Evolutionary conservation across 2,329 filamentous ascomycete species (phyloP).

Genomic region (Alternaria atra): DNA sequence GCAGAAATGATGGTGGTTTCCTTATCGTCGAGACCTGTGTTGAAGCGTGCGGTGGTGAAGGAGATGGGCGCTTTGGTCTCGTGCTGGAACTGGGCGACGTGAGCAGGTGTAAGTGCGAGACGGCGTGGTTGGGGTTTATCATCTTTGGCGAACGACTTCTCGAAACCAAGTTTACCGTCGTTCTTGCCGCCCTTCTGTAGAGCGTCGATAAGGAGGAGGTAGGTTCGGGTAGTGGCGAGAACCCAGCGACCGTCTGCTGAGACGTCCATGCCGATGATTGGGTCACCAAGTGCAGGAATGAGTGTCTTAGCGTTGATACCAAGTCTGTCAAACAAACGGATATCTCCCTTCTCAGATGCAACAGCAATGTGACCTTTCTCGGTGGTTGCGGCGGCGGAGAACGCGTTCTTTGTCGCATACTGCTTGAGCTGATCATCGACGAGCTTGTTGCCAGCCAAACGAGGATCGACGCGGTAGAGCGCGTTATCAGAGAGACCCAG

Average conservation of each 20-base stretch:
- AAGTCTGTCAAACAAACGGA: conserved; percentile 93
- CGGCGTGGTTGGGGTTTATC: conserved; percentile 92
- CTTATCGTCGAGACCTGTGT: conserved; percentile 79
- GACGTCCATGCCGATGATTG: conserved; percentile 93
- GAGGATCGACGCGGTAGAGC: conserved; percentile 91
- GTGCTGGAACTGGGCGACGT: conserved; percentile 96
- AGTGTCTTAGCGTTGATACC: conserved; percentile 98
- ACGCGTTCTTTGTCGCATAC: conserved; percentile 96
- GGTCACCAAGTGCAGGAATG: conserved; percentile 92
- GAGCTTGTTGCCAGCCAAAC: conserved; percentile 87
- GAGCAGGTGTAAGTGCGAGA: conserved; percentile 85
- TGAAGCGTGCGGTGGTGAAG: conserved; percentile 94
- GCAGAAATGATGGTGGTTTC: conserved; percentile 98
- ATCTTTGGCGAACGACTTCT: conserved; percentile 90
- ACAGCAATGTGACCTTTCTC: conserved; percentile 97
- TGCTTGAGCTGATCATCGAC: conserved; percentile 94
- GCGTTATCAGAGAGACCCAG: conserved; percentile 92
- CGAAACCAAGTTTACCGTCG: conserved; percentile 96
- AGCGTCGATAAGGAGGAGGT: conserved; percentile 91
- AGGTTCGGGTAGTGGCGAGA: conserved; percentile 91
- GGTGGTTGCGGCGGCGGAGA: conserved; percentile 91
- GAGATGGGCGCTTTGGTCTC: conserved; percentile 87
- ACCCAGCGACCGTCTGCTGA: conserved; percentile 97
- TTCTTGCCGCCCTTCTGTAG: conserved; percentile 94
- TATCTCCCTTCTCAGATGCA: conserved; percentile 96